These are phyloP conservation scores for Solanum etuberosum DNA, from an alignment of 257 asterid species.

Conservation along the genomic window DNA sequence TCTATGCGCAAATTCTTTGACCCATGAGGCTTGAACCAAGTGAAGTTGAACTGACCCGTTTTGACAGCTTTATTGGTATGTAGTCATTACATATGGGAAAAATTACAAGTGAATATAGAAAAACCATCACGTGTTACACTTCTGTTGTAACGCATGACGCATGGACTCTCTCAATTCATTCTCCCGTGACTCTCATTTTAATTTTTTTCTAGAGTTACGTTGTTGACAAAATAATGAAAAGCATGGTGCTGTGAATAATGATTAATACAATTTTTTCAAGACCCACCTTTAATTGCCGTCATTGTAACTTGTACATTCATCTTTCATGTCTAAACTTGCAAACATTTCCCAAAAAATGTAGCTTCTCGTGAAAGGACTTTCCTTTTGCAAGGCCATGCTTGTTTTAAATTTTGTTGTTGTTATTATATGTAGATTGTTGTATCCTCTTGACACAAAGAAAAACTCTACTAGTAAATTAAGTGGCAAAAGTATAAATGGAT, in stretches of 20 bases:
- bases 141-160: neutral
- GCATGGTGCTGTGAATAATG: neutral
- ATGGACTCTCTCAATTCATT: neutral
- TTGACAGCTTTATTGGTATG: too few species aligned
- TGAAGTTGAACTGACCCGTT: fast-evolving
- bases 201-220: neutral
- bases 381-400: too few species aligned
- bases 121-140: neutral
- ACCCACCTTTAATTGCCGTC: neutral
- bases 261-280: neutral
- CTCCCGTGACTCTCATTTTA: neutral
- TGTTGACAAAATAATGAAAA: neutral
- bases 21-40: neutral
- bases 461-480: too few species aligned
- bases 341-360: neutral
- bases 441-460: too few species aligned
- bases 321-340: neutral
- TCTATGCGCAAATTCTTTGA: too few species aligned
- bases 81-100: too few species aligned
- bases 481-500: neutral
- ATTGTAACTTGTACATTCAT: neutral
- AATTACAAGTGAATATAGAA: too few species aligned
- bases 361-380: neutral
- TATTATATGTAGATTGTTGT: too few species aligned
- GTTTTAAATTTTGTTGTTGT: too few species aligned